These are phyloP conservation scores for Phalaenopsis aphrodite DNA, from an alignment of 106 monocot genomes.

Conservation along the genomic window DNA sequence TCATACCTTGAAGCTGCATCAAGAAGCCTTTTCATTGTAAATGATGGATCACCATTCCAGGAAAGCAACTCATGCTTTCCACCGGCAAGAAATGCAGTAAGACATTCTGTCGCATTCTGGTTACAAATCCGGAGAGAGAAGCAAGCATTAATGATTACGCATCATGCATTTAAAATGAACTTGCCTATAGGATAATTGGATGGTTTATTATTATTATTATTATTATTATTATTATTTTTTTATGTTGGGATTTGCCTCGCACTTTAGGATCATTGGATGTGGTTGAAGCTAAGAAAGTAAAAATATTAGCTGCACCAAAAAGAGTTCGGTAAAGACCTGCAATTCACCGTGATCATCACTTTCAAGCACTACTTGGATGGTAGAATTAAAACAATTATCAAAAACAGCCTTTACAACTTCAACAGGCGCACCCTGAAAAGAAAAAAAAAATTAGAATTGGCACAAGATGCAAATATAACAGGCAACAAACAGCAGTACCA, in stretches of 20 bases:
- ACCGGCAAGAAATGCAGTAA: constrained; percentile 67
- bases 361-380: constrained; percentile 54
- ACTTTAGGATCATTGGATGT: background rate
- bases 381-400: constrained; percentile 67
- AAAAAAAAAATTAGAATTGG: constrained; percentile 1
- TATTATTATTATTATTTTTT: no score
- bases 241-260: no score
- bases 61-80: constrained; percentile 76
- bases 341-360: constrained; percentile 90
- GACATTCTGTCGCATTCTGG: constrained; percentile 97
- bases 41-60: constrained; percentile 55
- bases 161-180: background rate
- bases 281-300: background rate
- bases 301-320: background rate
- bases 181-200: background rate
- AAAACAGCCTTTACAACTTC: constrained; percentile 65
- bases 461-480: background rate
- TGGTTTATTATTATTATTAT: no score
- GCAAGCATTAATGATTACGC: background rate
- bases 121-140: constrained; percentile 8
- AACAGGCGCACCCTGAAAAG: constrained; percentile 58
- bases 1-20: constrained; percentile 81
- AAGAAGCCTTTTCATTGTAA: constrained; percentile 75
- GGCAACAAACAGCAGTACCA: background rate
- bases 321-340: constrained; percentile 46